These are phyloP conservation scores for Theileria parva DNA, from an alignment of 169 alveolate genomes.

Conservation along the genomic window DNA sequence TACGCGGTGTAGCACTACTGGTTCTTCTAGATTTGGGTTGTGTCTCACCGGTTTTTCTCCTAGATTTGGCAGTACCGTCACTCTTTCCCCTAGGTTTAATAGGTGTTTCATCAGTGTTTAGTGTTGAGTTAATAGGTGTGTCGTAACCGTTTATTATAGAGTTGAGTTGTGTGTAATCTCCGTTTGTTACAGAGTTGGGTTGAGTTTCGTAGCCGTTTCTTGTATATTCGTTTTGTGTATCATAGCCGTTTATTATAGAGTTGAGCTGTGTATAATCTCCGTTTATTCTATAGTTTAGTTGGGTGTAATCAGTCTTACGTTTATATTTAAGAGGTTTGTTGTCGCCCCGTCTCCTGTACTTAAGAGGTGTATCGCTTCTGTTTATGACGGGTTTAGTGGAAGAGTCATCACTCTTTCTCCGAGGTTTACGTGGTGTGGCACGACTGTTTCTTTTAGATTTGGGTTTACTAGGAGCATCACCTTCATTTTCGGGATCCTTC, in stretches of 20 bases:
- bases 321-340: background rate
- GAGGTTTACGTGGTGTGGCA: conserved; percentile 1
- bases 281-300: too few species aligned
- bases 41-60: too few species aligned
- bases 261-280: too few species aligned
- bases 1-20: background rate
- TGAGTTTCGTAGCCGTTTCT: too few species aligned
- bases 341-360: background rate
- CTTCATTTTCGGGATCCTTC: background rate
- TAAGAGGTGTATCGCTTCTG: background rate
- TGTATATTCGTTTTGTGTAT: too few species aligned
- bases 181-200: too few species aligned
- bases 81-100: background rate
- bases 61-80: background rate
- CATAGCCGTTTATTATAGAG: too few species aligned
- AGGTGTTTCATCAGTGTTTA: background rate
- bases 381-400: background rate
- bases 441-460: background rate
- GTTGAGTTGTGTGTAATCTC: too few species aligned
- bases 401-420: background rate
- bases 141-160: too few species aligned
- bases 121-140: too few species aligned
- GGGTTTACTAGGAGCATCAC: background rate
- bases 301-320: background rate
- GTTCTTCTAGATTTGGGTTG: background rate